Base-by-base conservation (phyloP, 352 stramenopile genomes). In the Phytophthora kernoviae region DNA sequence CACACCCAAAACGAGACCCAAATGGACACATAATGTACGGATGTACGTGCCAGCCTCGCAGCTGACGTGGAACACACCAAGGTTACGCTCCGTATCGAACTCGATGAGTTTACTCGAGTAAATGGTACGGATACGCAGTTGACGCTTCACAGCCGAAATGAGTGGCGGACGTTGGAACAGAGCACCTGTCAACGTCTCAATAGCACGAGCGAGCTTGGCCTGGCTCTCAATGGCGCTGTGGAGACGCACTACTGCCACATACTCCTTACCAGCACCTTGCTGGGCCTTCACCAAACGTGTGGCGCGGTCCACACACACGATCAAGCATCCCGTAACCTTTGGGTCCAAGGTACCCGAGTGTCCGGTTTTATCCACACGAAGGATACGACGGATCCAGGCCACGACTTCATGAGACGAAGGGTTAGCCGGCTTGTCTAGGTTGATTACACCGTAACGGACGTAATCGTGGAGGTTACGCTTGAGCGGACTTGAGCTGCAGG, bases 361-460 rank as follows among this genome's bases (percentile, higher is more conserved):
- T 21, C 98, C 98, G 7, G 98, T 99, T 86, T 99, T 99, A 48
- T 99, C 98, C n/a, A 99, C 97, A 24, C 97, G 86, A 18, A 99
- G 70, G 51, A 99, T 99, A 57, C 97, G 95, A 67, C 99, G 99
- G 63, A 99, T 99, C 98, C 98, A 99, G 5, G 94, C 96, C 30
- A 99, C 98, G 2, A 99, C 98, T 77, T 99, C 98, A 75, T 99
- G 98, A 24, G 92, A 99, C 45, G 87, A 98, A 26, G 98, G 98
- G 83, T 99, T 99, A 27, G 98, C 96, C 14, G 98, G 98, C 79
- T 99, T 99, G 83, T 99, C 98, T 21, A 99, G 87, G 80, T 99
- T 99, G 68, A 99, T 99, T n/a, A 99, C 96, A 58, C 98, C 98
- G 63, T 99, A 99, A 27, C 89, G 93, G 22, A 99, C 82, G 73